Percentiles rank a stretch among this genome's conserved stretches.
Evolutionary conservation across 768 basidiomycete species (phyloP).

Genomic region (Phylloporus arenicola): DNA sequence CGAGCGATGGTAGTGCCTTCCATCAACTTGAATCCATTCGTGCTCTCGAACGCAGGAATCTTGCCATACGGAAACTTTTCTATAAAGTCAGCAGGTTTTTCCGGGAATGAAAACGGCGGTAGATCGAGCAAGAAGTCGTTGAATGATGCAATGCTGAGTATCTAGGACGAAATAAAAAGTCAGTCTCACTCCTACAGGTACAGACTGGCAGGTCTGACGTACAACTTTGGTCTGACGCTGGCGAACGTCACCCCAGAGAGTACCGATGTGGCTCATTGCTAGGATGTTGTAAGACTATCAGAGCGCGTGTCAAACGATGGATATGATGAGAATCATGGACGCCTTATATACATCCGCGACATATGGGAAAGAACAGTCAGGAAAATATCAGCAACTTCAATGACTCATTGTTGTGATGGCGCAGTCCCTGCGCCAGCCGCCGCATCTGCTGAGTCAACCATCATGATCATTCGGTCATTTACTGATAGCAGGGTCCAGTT

Average conservation of each 20-base stretch:
- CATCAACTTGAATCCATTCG: constrained; percentile 14
- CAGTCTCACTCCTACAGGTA: background rate
- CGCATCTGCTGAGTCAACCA: background rate
- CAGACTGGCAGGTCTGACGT: background rate
- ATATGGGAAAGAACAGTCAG: background rate
- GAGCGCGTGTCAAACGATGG: background rate
- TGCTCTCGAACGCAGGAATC: constrained; percentile 15
- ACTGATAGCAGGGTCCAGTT: background rate
- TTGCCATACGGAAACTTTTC: constrained; percentile 17
- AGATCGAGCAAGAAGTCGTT: constrained; percentile 9
- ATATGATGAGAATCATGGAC: background rate
- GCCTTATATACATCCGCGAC: background rate
- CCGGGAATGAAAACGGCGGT: constrained; percentile 1
- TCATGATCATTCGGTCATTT: background rate
- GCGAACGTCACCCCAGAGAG: constrained; percentile 7
- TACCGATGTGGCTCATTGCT: constrained; percentile 16
- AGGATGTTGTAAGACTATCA: background rate
- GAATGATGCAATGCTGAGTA: constrained; percentile 8
- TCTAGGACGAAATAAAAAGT: background rate
- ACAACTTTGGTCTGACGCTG: constrained; percentile 17
- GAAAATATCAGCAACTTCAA: background rate
- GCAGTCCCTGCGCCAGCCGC: background rate
- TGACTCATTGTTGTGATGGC: no score
- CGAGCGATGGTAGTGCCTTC: constrained; percentile 17
- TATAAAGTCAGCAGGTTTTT: constrained; percentile 12